phyloP scores from a whole-genome alignment of 768 basidiomycete species.

The Suillus brevipes region DNA sequence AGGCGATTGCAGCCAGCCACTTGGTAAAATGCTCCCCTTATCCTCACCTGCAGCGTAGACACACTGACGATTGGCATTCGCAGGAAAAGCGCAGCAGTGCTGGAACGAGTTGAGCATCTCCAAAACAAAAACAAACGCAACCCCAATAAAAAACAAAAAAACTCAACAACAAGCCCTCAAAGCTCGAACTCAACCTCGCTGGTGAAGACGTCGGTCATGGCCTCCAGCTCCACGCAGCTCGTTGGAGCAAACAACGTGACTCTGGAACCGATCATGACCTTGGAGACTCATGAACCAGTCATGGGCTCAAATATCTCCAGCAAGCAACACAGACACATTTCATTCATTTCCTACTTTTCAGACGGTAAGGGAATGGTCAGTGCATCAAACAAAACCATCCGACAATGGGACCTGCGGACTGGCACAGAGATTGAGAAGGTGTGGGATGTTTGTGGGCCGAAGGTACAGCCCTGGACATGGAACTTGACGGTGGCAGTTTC shows the following conservation, averaged over 20 bases:
- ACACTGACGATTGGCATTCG: not conserved
- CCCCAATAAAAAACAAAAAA: not conserved
- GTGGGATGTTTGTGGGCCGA: not conserved
- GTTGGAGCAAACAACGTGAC: not conserved
- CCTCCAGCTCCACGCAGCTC: not conserved
- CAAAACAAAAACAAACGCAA: not conserved
- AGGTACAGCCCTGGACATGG: too few relatives aligned
- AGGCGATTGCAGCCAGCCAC: too few relatives aligned
- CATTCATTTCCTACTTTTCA: slow-evolving; percentile 10
- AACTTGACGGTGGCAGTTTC: not conserved
- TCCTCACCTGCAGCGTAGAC: not conserved
- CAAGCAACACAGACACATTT: too few relatives aligned
- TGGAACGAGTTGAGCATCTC: not conserved
- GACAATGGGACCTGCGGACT: not conserved
- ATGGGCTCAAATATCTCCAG: too few relatives aligned
- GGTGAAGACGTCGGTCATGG: not conserved
- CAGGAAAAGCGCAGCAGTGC: not conserved
- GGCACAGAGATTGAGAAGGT: not conserved
- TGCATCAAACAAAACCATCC: slow-evolving; percentile 13
- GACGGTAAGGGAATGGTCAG: slow-evolving; percentile 4
- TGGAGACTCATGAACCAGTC: not conserved
- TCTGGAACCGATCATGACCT: not conserved
- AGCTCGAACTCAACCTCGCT: not conserved
- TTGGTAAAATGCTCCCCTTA: not conserved
- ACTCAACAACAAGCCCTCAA: too few relatives aligned